These are phyloP conservation scores for Aspergillus baeticus DNA, from an alignment of 495 filamentous ascomycete species.

Conservation along the genomic window DNA sequence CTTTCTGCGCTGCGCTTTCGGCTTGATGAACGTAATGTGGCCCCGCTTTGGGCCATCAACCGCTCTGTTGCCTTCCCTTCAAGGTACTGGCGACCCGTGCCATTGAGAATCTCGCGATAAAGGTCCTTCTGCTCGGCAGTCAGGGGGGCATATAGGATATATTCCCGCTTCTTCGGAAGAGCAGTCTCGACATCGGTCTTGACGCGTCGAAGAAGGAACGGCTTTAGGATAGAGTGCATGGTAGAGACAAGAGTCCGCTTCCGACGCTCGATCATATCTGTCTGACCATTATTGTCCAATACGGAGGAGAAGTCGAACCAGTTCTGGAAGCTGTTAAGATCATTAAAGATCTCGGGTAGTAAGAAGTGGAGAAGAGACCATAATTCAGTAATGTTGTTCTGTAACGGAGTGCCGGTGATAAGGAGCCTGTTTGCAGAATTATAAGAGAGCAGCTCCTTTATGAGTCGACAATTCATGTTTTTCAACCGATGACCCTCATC, in stretches of 20 bases:
- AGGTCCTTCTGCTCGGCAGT: conserved; percentile 85
- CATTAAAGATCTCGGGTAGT: conserved; percentile 86
- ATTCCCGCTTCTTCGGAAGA: conserved; percentile 94
- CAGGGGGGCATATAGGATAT: conserved; percentile 88
- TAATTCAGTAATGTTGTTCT: conserved; percentile 92
- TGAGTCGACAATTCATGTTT: conserved; percentile 91
- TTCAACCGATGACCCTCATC: conserved; percentile 98
- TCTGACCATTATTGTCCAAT: conserved; percentile 70
- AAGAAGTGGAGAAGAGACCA: conserved; percentile 96
- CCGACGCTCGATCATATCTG: conserved; percentile 49
- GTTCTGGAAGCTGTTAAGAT: conserved; percentile 82
- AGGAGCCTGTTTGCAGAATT: conserved; percentile 85
- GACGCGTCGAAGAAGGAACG: conserved; percentile 81
- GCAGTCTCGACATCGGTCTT: conserved; percentile 90
- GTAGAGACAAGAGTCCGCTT: conserved; percentile 83
- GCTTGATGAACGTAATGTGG: conserved; percentile 35
- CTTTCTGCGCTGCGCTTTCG: conserved; percentile 55
- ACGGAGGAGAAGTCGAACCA: conserved; percentile 97
- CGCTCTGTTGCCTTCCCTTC: conserved; percentile 82
- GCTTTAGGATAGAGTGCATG: conserved; percentile 89
- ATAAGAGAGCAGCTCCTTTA: conserved; percentile 82
- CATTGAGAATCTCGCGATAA: conserved; percentile 80
- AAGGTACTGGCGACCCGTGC: conserved; percentile 74
- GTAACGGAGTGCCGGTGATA: conserved; percentile 91
- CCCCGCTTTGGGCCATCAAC: conserved; percentile 37